Evolutionary conservation across 2,329 filamentous ascomycete species (phyloP).

Genomic region (Exophiala sp.): DNA sequence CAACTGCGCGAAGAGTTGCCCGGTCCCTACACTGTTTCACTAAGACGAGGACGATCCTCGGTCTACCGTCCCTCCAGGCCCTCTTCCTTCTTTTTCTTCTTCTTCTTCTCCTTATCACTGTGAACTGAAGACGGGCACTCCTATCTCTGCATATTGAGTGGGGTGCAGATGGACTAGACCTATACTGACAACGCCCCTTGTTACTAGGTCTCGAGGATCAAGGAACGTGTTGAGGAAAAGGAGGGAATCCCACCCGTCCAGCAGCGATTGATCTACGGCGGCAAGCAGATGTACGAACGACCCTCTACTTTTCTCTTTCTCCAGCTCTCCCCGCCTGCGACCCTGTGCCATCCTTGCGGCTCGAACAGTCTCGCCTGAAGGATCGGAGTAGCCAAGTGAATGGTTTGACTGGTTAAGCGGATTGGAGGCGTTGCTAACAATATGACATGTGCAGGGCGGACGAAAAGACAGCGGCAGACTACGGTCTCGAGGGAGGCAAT

Average conservation of each 20-base stretch:
- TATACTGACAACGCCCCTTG: neutral
- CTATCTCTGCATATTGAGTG: too few species aligned
- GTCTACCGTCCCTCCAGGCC: too few species aligned
- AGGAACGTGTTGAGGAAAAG: conserved; percentile 98
- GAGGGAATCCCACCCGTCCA: conserved; percentile 96
- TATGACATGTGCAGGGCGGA: conserved; percentile 62
- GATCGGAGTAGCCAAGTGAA: too few species aligned
- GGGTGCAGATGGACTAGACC: neutral
- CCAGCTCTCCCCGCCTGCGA: neutral
- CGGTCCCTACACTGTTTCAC: too few species aligned
- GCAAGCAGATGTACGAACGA: conserved; percentile 85
- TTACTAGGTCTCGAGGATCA: conserved; percentile 83
- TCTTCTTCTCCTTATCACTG: too few species aligned
- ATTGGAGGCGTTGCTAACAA: too few species aligned
- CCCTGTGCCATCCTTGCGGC: neutral
- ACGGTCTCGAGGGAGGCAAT: conserved; percentile 82
- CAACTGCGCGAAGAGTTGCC: too few species aligned
- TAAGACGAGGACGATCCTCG: too few species aligned
- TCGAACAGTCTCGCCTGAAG: too few species aligned
- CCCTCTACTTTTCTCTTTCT: neutral
- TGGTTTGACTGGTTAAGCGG: too few species aligned
- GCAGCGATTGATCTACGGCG: conserved; percentile 90
- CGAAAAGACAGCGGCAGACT: conserved; percentile 87
- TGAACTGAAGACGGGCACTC: too few species aligned
- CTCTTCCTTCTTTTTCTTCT: too few species aligned